These are phyloP conservation scores for Phaeodactylum tricornutum DNA, from an alignment of 108 stramenopile genomes.

Conservation along the genomic window DNA sequence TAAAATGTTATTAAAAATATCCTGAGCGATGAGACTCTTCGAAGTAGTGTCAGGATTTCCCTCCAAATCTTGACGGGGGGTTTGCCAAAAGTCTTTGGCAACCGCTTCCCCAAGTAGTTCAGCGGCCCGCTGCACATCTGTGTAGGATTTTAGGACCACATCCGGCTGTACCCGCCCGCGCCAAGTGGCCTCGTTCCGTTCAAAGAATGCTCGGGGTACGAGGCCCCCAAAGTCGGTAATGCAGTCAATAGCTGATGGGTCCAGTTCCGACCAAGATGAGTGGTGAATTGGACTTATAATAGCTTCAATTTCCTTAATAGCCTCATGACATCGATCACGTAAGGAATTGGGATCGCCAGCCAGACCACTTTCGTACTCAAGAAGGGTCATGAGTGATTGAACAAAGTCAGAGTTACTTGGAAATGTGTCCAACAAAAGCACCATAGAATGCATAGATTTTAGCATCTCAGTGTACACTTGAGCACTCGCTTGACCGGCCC, in stretches of 20 bases:
- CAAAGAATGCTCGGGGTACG: constrained; percentile 51
- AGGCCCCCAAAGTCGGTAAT: constrained; percentile 25
- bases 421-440: constrained; percentile 15
- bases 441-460: constrained; percentile 34
- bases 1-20: constrained; percentile 82
- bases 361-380: constrained; percentile 59
- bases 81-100: constrained; percentile 51
- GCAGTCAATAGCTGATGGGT: constrained; percentile 8
- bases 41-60: too few species aligned
- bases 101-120: constrained; percentile 36
- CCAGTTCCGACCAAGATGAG: constrained; percentile 3
- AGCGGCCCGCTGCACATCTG: constrained; percentile 35
- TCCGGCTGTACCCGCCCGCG: constrained; percentile 46
- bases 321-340: constrained; percentile 23
- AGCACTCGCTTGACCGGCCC: constrained; percentile 75
- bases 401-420: constrained; percentile 12
- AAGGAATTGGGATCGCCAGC: constrained; percentile 26
- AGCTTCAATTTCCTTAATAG: constrained; percentile 41
- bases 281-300: constrained; percentile 43
- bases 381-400: constrained; percentile 36
- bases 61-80: constrained; percentile 20
- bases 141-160: constrained; percentile 30
- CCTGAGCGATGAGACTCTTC: constrained; percentile 43
- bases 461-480: constrained; percentile 63
- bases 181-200: constrained; percentile 69